Percentiles rank a stretch among this genome's conserved stretches.
These are phyloP conservation scores for Phytophthora podocarpi DNA, from an alignment of 352 stramenopile species.

Conservation along the genomic window DNA sequence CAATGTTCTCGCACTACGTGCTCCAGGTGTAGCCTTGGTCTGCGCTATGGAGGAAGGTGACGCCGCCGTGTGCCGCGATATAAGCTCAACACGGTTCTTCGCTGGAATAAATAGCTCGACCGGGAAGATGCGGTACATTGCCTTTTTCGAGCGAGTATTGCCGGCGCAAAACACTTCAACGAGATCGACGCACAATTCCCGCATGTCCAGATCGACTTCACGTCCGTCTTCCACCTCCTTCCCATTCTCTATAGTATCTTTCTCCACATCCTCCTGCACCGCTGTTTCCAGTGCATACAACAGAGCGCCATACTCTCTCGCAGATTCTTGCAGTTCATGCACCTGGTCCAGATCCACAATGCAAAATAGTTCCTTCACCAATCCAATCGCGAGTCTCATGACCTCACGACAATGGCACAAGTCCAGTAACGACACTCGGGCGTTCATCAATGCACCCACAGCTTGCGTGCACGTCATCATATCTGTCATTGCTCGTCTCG, in stretches of 20 bases:
- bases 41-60: slow-evolving; percentile 37
- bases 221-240: neutral
- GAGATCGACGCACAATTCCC: slow-evolving; percentile 65
- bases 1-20: slow-evolving; percentile 52
- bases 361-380: slow-evolving; percentile 81
- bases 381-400: slow-evolving; percentile 61
- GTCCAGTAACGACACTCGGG: slow-evolving; percentile 65
- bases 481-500: slow-evolving; percentile 57
- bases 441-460: slow-evolving; percentile 67
- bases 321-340: slow-evolving; percentile 79
- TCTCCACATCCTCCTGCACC: slow-evolving; percentile 33
- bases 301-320: slow-evolving; percentile 74
- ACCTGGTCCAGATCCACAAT: slow-evolving; percentile 77
- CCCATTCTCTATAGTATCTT: slow-evolving; percentile 26
- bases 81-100: slow-evolving; percentile 55
- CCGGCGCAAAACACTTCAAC: slow-evolving; percentile 85
- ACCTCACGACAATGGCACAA: slow-evolving; percentile 65
- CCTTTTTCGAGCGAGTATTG: slow-evolving; percentile 78
- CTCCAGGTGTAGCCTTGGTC: slow-evolving; percentile 10
- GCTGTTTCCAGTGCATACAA: slow-evolving; percentile 68
- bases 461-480: slow-evolving; percentile 62
- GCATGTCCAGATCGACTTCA: slow-evolving; percentile 27
- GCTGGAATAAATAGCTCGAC: slow-evolving; percentile 81
- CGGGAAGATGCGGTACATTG: slow-evolving; percentile 79
- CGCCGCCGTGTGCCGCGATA: slow-evolving; percentile 64